A percentile compares a stretch with the other conserved stretches of the same genome.
Conservation (phyloP, 345 rosid genomes). For the Carallia pectinifolia region DNA sequence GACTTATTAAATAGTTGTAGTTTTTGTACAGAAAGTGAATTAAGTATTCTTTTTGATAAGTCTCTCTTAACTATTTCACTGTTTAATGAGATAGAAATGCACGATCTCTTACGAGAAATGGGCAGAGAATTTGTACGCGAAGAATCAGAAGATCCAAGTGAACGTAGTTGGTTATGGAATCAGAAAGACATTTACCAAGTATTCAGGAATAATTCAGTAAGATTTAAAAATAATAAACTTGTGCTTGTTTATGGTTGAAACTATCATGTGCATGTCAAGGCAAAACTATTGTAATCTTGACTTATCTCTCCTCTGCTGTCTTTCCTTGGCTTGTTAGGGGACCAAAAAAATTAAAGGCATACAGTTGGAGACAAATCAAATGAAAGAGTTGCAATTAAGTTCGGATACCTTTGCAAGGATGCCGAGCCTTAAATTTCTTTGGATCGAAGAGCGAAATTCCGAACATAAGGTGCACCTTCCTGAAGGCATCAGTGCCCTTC, state of each 20-base stretch:
- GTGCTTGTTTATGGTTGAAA: background rate
- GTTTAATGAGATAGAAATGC: background rate
- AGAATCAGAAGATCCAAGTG: slow-evolving; percentile 2
- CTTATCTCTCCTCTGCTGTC: background rate
- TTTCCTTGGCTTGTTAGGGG: background rate
- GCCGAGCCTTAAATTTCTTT: background rate
- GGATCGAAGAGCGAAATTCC: no score
- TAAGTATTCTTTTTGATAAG: background rate
- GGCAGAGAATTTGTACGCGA: slow-evolving; percentile 2
- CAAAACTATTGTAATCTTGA: no score
- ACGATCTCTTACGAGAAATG: slow-evolving; percentile 10
- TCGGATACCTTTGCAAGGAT: background rate
- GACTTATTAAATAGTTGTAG: background rate
- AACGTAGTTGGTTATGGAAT: slow-evolving; percentile 4
- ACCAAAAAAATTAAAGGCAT: slow-evolving; percentile 3
- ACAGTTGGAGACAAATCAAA: background rate
- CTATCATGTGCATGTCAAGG: background rate
- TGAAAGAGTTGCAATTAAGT: background rate
- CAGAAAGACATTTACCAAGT: background rate
- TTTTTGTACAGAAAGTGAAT: slow-evolving; percentile 1
- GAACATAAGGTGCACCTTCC: background rate
- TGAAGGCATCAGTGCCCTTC: background rate
- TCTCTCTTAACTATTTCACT: background rate
- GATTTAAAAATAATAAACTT: background rate
- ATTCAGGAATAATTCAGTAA: background rate